Percentiles rank a stretch among this genome's conserved stretches.
Evolutionary conservation across 2,329 filamentous ascomycete genomes (phyloP).

Genomic region (Fusarium tjaetaba): DNA sequence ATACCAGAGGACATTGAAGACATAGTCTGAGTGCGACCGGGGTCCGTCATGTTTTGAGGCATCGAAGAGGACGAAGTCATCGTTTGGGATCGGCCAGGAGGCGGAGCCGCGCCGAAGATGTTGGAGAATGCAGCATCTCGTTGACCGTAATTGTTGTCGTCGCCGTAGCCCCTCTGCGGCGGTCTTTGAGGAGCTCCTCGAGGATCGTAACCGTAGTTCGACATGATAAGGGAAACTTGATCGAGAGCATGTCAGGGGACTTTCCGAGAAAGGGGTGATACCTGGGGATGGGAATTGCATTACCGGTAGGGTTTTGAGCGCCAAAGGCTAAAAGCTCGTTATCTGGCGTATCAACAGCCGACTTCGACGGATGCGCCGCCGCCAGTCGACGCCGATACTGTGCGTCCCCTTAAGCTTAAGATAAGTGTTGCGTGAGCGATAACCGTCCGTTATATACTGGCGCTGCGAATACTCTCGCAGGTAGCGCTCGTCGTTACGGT

Average conservation of each 20-base stretch:
- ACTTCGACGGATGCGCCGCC: slow-evolving; percentile 48
- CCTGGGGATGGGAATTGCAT: slow-evolving; percentile 2
- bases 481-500: slow-evolving; percentile 21
- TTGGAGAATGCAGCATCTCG: slow-evolving; percentile 96
- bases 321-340: slow-evolving; percentile 39
- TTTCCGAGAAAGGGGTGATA: not conserved
- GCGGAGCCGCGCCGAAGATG: slow-evolving; percentile 90
- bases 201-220: slow-evolving; percentile 67
- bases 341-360: slow-evolving; percentile 41
- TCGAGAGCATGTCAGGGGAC: slow-evolving; percentile 22
- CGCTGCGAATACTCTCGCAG: slow-evolving; percentile 26
- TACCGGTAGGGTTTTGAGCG: slow-evolving; percentile 38
- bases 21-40: slow-evolving; percentile 84
- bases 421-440: slow-evolving; percentile 23
- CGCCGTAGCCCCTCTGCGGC: slow-evolving; percentile 59
- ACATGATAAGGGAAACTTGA: slow-evolving; percentile 55
- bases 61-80: slow-evolving; percentile 86
- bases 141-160: slow-evolving; percentile 66
- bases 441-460: slow-evolving; percentile 15
- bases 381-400: slow-evolving; percentile 44
- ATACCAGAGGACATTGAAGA: slow-evolving; percentile 64
- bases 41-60: slow-evolving; percentile 61
- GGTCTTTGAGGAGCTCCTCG: slow-evolving; percentile 55
- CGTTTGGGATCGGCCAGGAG: slow-evolving; percentile 89
- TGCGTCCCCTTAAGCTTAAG: slow-evolving; percentile 37